A percentile compares a stretch with the other conserved stretches of the same genome.
These are phyloP conservation scores for Niebla homalea DNA, from an alignment of 495 filamentous ascomycete genomes.

Conservation along the genomic window DNA sequence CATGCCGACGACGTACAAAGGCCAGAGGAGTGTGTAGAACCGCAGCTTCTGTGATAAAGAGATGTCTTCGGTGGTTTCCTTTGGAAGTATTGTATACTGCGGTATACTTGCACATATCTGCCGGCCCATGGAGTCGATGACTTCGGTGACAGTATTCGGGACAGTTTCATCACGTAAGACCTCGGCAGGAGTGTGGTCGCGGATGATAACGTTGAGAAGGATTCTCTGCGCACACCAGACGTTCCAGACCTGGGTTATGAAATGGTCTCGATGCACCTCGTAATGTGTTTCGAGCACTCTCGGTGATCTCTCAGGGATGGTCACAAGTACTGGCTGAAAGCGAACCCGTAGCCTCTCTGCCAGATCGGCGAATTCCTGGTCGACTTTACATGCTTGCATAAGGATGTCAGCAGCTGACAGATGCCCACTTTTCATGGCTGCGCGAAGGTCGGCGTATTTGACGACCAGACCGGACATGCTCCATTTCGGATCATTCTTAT, in stretches of 20 bases:
- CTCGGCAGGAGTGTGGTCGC: neutral
- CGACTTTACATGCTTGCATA: neutral
- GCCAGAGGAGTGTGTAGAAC: slow-evolving; percentile 20
- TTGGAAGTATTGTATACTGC: slow-evolving; percentile 16
- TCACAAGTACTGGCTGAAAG: neutral
- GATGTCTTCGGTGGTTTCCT: slow-evolving; percentile 1
- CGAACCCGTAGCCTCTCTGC: neutral
- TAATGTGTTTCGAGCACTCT: slow-evolving; percentile 11
- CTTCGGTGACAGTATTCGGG: neutral
- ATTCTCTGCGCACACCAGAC: slow-evolving; percentile 18
- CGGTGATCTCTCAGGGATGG: slow-evolving; percentile 1
- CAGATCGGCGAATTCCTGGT: neutral
- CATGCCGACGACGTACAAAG: slow-evolving; percentile 19
- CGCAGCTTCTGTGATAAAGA: slow-evolving; percentile 11
- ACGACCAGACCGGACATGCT: slow-evolving; percentile 13
- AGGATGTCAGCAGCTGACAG: neutral
- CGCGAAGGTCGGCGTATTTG: slow-evolving; percentile 13
- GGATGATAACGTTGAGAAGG: slow-evolving; percentile 19
- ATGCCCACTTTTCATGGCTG: slow-evolving; percentile 5
- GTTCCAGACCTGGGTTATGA: slow-evolving; percentile 19
- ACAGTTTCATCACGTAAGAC: neutral
- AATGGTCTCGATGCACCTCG: slow-evolving; percentile 17
- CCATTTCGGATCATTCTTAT: slow-evolving; percentile 16
- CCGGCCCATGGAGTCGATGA: slow-evolving; percentile 13
- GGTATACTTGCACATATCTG: slow-evolving; percentile 22